A percentile compares a stretch with the other conserved stretches of the same genome.
phyloP scores from a whole-genome alignment of 106 monocot genomes.

The Dioscorea zingiberensis region DNA sequence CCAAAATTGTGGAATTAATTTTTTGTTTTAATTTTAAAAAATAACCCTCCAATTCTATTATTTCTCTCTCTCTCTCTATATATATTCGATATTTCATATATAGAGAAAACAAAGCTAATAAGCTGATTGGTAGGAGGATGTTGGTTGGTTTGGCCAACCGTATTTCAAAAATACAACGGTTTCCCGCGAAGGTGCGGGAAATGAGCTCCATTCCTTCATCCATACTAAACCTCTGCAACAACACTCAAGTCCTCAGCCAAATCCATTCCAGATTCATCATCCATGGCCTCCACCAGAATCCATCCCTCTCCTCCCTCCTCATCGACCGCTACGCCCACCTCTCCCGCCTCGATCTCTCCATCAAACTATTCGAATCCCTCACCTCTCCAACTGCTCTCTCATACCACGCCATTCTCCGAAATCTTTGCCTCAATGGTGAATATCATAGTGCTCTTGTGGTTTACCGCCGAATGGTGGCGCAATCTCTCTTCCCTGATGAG shows the following conservation, averaged over 20 bases:
- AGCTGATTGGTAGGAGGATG: too few species aligned
- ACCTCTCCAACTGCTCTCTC: neutral
- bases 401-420: slow-evolving; percentile 14
- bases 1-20: too few species aligned
- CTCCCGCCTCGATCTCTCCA: slow-evolving; percentile 20
- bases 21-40: too few species aligned
- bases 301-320: slow-evolving; percentile 17
- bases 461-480: slow-evolving; percentile 12
- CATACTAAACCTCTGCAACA: slow-evolving; percentile 18
- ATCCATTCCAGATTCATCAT: slow-evolving; percentile 27
- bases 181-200: neutral
- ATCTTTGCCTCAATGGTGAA: neutral
- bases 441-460: neutral
- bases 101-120: too few species aligned
- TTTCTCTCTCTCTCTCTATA: too few species aligned
- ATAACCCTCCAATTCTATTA: too few species aligned
- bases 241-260: slow-evolving; percentile 16
- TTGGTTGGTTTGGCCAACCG: neutral
- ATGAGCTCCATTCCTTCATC: slow-evolving; percentile 12
- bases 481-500: neutral
- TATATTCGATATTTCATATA: too few species aligned
- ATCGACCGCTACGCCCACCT: slow-evolving; percentile 17
- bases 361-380: slow-evolving; percentile 12
- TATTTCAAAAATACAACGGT: neutral
- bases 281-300: slow-evolving; percentile 30